These are phyloP conservation scores for Cephaloascus albidus DNA, from an alignment of 805 yeast genomes.

Conservation along the genomic window DNA sequence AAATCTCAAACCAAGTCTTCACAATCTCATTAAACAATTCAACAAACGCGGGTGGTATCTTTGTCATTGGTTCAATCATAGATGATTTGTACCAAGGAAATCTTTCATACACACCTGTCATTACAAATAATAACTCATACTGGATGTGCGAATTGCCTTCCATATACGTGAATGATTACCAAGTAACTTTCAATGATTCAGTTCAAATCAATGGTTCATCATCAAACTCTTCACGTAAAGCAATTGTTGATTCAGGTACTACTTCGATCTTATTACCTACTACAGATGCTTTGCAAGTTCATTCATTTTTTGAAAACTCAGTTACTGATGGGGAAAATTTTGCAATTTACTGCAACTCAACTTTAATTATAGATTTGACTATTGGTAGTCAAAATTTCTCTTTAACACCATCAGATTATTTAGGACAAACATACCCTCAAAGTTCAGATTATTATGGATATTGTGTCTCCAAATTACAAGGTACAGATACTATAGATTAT, in stretches of 20 bases:
- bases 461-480: slow-evolving; percentile 61
- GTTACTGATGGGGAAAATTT: slow-evolving; percentile 54
- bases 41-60: slow-evolving; percentile 26
- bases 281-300: slow-evolving; percentile 43
- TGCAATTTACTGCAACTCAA: slow-evolving; percentile 49
- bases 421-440: slow-evolving; percentile 36
- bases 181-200: slow-evolving; percentile 20
- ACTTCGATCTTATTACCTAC: slow-evolving; percentile 49
- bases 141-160: slow-evolving; percentile 42
- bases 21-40: slow-evolving; percentile 27
- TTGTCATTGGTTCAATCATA: slow-evolving; percentile 32
- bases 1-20: slow-evolving; percentile 29
- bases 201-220: slow-evolving; percentile 5
- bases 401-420: slow-evolving; percentile 30
- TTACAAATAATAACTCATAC: slow-evolving; percentile 24
- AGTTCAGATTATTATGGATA: slow-evolving; percentile 30
- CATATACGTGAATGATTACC: slow-evolving; percentile 22
- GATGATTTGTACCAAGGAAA: slow-evolving; percentile 28
- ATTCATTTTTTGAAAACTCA: slow-evolving; percentile 38
- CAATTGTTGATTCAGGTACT: slow-evolving; percentile 59
- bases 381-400: slow-evolving; percentile 38
- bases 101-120: slow-evolving; percentile 26
- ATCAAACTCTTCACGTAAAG: slow-evolving; percentile 21
- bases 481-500: slow-evolving; percentile 21
- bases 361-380: slow-evolving; percentile 27